Evolutionary conservation across 1,284 basidiomycete species (phyloP), one percentile per base, ranked within the genome.

Genomic region (Pseudozyma sp.): DNA sequence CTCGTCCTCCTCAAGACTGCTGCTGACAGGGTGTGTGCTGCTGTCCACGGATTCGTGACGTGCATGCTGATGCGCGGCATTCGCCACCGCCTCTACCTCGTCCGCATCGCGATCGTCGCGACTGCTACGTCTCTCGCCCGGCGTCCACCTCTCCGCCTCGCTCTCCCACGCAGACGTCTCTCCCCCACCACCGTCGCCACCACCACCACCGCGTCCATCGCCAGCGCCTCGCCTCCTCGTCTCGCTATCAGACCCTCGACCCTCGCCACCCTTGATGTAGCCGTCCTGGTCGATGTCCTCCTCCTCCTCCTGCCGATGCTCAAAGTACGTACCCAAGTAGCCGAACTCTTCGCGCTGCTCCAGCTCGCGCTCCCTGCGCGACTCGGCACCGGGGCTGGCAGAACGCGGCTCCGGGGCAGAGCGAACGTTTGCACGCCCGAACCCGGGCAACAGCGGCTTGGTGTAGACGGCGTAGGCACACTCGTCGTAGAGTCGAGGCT

Each of bases 381-480:
- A 90, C 69, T 89, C 90, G 40, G 87, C 89, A 17, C 87, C 87
- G 5, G 88, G 88, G 5, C 87, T 87, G 19, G 90, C 87, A 8
- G 90, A 89, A 10, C 69, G 61, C 14, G 81, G 80, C 57, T 82
- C 82, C 2, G 88, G 90, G 0, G 93, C 94, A 0, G 92, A 94
- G 6, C 94, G 90, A 17, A 97, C 87, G 66, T 92, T 93, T 7
- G 92, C 90, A 39, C 90, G 89, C 0, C 92, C 92, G 80, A 97
- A 98, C 0, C 94, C 94, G 5, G 94, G 93, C 5, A 97, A 87
- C 0, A 97, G 87, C 0, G 94, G 94, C 1, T 96, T 88, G 81
- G 94, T 92, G 80, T 97, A 97, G 85, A 94, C 93, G 51, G 91
- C 92, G 85, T 95, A 97, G 70, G 94, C 86, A 3, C 94, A 94